phyloP scores from a whole-genome alignment of 1,284 basidiomycete species.

The Vanrija sp. region DNA sequence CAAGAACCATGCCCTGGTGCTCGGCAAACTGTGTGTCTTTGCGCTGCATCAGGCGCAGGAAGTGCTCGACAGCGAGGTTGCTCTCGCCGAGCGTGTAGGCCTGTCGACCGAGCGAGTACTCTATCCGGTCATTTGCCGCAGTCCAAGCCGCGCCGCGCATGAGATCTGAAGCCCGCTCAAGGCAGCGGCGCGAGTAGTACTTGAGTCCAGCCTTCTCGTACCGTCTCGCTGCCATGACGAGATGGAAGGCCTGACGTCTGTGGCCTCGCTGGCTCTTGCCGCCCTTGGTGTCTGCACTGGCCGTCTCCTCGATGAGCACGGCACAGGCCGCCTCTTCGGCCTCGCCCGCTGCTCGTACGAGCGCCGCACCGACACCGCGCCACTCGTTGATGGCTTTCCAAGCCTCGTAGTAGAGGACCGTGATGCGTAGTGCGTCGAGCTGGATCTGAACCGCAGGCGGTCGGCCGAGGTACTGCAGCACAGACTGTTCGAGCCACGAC shows the following conservation, averaged over 20 bases:
- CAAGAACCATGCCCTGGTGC: slow-evolving; percentile 47
- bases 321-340: slow-evolving; percentile 54
- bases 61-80: slow-evolving; percentile 50
- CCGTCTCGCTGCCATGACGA: slow-evolving; percentile 52
- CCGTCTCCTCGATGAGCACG: slow-evolving; percentile 55
- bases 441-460: slow-evolving; percentile 34
- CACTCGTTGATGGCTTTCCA: slow-evolving; percentile 47
- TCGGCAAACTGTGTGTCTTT: slow-evolving; percentile 36
- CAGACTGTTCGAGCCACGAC: slow-evolving; percentile 48
- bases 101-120: slow-evolving; percentile 53
- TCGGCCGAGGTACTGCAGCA: slow-evolving; percentile 32
- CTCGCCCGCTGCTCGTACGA: slow-evolving; percentile 46
- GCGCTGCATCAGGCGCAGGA: slow-evolving; percentile 45
- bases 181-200: slow-evolving; percentile 48
- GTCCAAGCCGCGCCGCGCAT: slow-evolving; percentile 49
- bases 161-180: slow-evolving; percentile 44
- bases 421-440: slow-evolving; percentile 47
- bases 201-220: slow-evolving; percentile 55
- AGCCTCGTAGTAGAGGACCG: slow-evolving; percentile 49
- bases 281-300: slow-evolving; percentile 47
- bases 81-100: slow-evolving; percentile 54
- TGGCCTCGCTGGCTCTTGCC: slow-evolving; percentile 27
- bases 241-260: slow-evolving; percentile 51
- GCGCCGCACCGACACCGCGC: slow-evolving; percentile 35
- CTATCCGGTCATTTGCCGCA: slow-evolving; percentile 50